Percentiles rank a stretch among this genome's conserved stretches.
phyloP scores from a whole-genome alignment of 768 basidiomycete species.

The Boletus bicolor region DNA sequence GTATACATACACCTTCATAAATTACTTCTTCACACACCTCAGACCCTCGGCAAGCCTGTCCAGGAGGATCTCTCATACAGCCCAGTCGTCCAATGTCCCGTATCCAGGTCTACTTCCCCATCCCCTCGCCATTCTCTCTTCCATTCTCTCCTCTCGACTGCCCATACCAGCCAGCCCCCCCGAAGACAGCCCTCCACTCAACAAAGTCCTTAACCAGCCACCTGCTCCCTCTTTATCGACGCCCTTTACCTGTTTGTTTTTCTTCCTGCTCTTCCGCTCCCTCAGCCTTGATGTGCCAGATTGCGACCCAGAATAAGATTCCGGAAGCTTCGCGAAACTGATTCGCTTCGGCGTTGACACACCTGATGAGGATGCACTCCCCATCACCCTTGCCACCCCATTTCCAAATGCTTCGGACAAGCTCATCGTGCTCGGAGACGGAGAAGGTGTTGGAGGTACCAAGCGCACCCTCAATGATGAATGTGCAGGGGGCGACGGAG shows the following conservation, averaged over 20 bases:
- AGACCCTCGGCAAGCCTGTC: not conserved
- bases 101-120: constrained; percentile 44
- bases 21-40: constrained; percentile 6
- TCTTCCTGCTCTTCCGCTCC: constrained; percentile 30
- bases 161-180: constrained; percentile 17
- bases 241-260: constrained; percentile 34
- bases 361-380: constrained; percentile 48
- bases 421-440: constrained; percentile 32
- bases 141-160: constrained; percentile 46
- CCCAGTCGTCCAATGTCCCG: constrained; percentile 56
- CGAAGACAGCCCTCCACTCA: constrained; percentile 23
- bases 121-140: constrained; percentile 49
- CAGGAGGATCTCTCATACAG: constrained; percentile 31
- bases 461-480: constrained; percentile 43
- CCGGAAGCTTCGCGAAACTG: constrained; percentile 72
- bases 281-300: constrained; percentile 35
- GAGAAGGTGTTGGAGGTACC: constrained; percentile 35
- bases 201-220: constrained; percentile 25
- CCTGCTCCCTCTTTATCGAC: constrained; percentile 26
- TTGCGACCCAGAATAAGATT: constrained; percentile 50
- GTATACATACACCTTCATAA: constrained; percentile 12
- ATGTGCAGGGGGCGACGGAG: constrained; percentile 57
- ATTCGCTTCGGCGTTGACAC: constrained; percentile 70
- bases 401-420: constrained; percentile 28
- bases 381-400: constrained; percentile 28